A percentile compares a stretch with the other conserved stretches of the same genome.
These are phyloP conservation scores for Lecanicillium sp. DNA, from an alignment of 2,329 filamentous ascomycete species.

Conservation along the genomic window DNA sequence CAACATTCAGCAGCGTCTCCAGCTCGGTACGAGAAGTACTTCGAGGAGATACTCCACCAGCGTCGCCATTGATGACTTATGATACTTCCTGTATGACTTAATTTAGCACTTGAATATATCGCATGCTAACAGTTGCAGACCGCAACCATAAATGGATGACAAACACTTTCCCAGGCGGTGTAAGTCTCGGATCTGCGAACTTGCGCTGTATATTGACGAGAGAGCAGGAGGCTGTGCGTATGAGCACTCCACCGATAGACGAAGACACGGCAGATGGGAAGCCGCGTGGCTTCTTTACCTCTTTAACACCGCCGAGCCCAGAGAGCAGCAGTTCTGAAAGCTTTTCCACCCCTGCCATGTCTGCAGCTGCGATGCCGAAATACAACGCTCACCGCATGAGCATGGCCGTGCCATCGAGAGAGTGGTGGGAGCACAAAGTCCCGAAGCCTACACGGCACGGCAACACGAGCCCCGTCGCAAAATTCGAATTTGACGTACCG, in stretches of 20 bases:
- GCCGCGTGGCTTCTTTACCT: conserved; percentile 38
- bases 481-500: conserved; percentile 44
- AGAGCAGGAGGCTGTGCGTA: conserved; percentile 41
- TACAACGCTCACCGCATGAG: conserved; percentile 20
- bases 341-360: conserved; percentile 1
- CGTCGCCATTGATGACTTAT: conserved; percentile 22
- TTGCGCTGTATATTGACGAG: background rate
- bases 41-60: conserved; percentile 29
- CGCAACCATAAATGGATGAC: conserved; percentile 7
- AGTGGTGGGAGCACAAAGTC: conserved; percentile 33
- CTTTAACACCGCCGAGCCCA: conserved; percentile 27
- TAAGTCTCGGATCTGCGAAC: no score
- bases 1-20: conserved; percentile 33
- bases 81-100: conserved; percentile 1
- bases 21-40: conserved; percentile 37
- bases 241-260: conserved; percentile 41
- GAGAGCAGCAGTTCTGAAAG: conserved; percentile 7
- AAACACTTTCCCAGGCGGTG: conserved; percentile 26
- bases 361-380: conserved; percentile 14
- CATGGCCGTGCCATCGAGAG: conserved; percentile 21
- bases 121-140: conserved; percentile 18
- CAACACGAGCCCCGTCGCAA: conserved; percentile 14
- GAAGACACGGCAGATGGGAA: conserved; percentile 32
- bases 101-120: background rate
- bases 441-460: conserved; percentile 19